Evolutionary conservation across 441 rosid species (phyloP).

Genomic region (Aleurites moluccanus): DNA sequence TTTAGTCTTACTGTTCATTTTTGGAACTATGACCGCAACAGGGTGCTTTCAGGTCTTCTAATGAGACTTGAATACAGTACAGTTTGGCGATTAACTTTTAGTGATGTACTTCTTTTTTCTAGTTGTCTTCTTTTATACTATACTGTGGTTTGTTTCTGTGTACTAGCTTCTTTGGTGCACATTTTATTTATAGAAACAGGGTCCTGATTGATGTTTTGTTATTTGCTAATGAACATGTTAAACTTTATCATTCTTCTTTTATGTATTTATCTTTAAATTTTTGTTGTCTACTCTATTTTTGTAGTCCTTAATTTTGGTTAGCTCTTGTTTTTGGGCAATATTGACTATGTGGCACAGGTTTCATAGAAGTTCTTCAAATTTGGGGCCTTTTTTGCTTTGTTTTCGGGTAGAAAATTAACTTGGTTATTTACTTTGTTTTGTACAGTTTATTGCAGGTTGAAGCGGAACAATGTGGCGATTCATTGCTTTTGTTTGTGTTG

Average conservation of each 20-base stretch:
- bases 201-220: background rate
- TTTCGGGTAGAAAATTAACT: slow-evolving; percentile 29
- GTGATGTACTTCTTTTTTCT: slow-evolving; percentile 4
- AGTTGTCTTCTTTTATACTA: background rate
- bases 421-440: slow-evolving; percentile 25
- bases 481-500: slow-evolving; percentile 16
- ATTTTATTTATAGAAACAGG: background rate
- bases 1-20: slow-evolving; percentile 28
- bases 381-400: slow-evolving; percentile 29
- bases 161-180: background rate
- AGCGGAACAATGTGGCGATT: slow-evolving; percentile 15
- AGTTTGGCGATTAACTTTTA: background rate
- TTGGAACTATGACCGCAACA: slow-evolving; percentile 16
- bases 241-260: background rate
- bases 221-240: background rate
- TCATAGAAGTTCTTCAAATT: slow-evolving; percentile 32
- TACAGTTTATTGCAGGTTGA: slow-evolving; percentile 36
- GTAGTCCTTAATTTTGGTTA: background rate
- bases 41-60: slow-evolving; percentile 25
- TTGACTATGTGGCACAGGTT: slow-evolving; percentile 40
- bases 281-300: background rate
- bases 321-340: slow-evolving; percentile 16
- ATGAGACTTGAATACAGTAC: slow-evolving; percentile 20
- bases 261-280: background rate
- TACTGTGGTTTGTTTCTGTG: background rate